phyloP scores from a whole-genome alignment of 2,329 filamentous ascomycete species.

The Hypoxylon sp. region DNA sequence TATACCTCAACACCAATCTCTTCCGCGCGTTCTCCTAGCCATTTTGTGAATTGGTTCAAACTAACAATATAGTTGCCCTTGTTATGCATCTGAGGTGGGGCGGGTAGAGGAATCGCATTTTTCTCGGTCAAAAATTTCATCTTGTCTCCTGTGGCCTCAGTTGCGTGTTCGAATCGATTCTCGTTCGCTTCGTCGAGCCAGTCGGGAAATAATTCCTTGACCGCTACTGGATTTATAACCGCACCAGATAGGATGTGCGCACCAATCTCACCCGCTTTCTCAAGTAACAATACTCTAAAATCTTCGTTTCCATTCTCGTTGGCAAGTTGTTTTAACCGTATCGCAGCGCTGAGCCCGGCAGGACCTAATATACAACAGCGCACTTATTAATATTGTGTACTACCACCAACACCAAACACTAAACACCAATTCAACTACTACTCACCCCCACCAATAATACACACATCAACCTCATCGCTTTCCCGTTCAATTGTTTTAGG shows the following conservation, averaged over 20 bases:
- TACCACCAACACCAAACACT: too few species aligned
- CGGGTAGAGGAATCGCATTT: slow-evolving; percentile 79
- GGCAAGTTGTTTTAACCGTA: slow-evolving; percentile 92
- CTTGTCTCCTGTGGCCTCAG: slow-evolving; percentile 81
- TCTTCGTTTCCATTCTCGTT: slow-evolving; percentile 96
- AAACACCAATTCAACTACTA: slow-evolving; percentile 12
- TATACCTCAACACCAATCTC: slow-evolving; percentile 96
- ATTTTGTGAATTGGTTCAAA: slow-evolving; percentile 93
- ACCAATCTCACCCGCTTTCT: slow-evolving; percentile 94
- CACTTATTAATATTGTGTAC: slow-evolving; percentile 9
- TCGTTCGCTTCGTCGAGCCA: slow-evolving; percentile 92
- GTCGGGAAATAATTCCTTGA: slow-evolving; percentile 91
- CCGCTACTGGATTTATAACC: slow-evolving; percentile 86
- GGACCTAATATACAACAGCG: slow-evolving; percentile 64
- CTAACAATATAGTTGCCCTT: slow-evolving; percentile 98
- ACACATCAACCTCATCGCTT: slow-evolving; percentile 93
- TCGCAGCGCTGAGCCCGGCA: slow-evolving; percentile 89
- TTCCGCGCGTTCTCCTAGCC: slow-evolving; percentile 96
- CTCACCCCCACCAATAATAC: slow-evolving; percentile 88
- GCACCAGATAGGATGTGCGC: slow-evolving; percentile 96
- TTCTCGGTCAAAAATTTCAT: slow-evolving; percentile 95
- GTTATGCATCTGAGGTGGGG: slow-evolving; percentile 97
- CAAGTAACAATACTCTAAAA: slow-evolving; percentile 89
- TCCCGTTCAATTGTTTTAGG: slow-evolving; percentile 80
- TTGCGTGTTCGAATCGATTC: slow-evolving; percentile 85